phyloP scores from a whole-genome alignment of 179 eudicot genomes.

The Amaranthus tricolor region DNA sequence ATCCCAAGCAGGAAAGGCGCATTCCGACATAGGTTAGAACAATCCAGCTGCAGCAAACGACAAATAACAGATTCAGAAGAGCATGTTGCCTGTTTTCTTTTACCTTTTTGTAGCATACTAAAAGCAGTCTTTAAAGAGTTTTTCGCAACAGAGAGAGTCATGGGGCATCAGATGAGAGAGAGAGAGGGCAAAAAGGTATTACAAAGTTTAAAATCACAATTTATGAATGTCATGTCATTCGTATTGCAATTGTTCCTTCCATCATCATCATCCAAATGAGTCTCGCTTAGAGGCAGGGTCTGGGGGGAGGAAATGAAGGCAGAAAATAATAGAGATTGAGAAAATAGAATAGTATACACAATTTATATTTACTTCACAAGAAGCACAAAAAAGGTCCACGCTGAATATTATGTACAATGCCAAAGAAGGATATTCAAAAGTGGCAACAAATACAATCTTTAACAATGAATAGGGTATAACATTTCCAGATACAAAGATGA shows the following conservation, averaged over 20 bases:
- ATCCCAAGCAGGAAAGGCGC: neutral
- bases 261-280: too few species aligned
- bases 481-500: neutral
- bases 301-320: too few species aligned
- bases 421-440: neutral
- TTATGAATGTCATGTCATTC: neutral
- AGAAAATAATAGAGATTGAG: neutral
- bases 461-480: too few species aligned
- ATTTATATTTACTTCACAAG: neutral
- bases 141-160: neutral
- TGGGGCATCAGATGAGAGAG: neutral
- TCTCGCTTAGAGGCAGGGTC: neutral
- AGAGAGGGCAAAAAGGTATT: neutral
- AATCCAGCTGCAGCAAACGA: neutral
- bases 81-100: neutral
- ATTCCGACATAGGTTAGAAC: neutral
- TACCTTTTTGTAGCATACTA: too few species aligned
- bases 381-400: neutral
- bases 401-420: neutral
- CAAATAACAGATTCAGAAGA: neutral
- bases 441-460: neutral
- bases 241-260: neutral
- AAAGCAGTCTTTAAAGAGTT: neutral
- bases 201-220: neutral
- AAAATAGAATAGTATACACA: neutral